phyloP scores from a whole-genome alignment of 1,284 basidiomycete species.

The Mycena citricolor region DNA sequence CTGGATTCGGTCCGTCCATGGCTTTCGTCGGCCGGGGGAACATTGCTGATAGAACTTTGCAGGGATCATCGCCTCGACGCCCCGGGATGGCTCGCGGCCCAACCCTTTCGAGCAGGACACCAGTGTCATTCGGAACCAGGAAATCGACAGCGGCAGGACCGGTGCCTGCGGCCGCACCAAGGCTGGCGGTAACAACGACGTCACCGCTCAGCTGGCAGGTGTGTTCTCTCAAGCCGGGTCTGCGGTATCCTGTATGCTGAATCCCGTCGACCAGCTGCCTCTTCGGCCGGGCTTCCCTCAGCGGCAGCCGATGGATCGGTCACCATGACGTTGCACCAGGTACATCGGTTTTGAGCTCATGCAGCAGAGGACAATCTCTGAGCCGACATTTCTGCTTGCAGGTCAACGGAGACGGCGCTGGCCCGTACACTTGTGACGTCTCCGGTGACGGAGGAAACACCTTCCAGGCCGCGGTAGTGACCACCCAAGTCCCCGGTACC shows the following conservation, averaged over 20 bases:
- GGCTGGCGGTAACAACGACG: conserved; percentile 24
- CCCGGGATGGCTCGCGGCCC: conserved; percentile 18
- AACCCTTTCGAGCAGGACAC: conserved; percentile 24
- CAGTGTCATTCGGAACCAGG: conserved; percentile 21
- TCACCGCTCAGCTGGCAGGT: conserved; percentile 20
- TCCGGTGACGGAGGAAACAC: conserved; percentile 23
- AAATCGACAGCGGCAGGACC: conserved; percentile 17
- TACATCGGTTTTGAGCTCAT: no score
- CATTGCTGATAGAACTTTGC: conserved; percentile 1
- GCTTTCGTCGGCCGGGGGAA: no score
- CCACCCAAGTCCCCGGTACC: conserved; percentile 18
- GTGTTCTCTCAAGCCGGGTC: background rate
- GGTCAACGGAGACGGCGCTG: background rate
- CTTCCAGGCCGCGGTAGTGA: conserved; percentile 21
- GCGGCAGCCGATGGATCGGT: conserved; percentile 21
- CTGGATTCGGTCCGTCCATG: conserved; percentile 10
- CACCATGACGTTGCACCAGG: conserved; percentile 26
- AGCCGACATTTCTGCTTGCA: no score
- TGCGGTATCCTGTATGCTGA: background rate
- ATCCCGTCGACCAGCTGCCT: conserved; percentile 17
- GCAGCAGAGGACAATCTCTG: no score
- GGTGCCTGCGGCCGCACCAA: conserved; percentile 21
- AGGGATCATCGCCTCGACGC: conserved; percentile 21
- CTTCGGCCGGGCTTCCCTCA: conserved; percentile 20
- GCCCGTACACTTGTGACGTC: conserved; percentile 23